These are phyloP conservation scores for Gonapodya sp. DNA, from an alignment of 192 early-diverging fungal species.

Conservation along the genomic window DNA sequence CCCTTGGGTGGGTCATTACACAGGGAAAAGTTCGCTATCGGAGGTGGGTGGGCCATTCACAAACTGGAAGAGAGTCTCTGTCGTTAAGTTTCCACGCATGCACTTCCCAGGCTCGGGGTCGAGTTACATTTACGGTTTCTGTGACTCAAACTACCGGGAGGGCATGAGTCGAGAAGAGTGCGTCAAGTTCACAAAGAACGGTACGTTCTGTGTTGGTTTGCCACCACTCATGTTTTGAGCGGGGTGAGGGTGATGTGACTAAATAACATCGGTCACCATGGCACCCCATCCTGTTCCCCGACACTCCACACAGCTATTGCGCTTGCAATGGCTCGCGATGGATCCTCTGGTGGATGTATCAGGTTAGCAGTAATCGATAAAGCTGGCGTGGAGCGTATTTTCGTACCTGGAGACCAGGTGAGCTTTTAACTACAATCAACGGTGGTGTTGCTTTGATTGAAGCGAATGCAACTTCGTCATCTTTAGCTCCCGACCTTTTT, in stretches of 20 bases:
- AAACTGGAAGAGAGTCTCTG: background rate
- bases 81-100: background rate
- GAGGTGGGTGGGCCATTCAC: constrained; percentile 28
- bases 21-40: constrained; percentile 84
- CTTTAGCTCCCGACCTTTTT: background rate
- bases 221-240: background rate
- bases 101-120: constrained; percentile 66
- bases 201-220: constrained; percentile 36
- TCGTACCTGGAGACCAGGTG: constrained; percentile 74
- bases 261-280: too few relatives aligned
- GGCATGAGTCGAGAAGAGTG: constrained; percentile 81
- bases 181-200: constrained; percentile 87
- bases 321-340: constrained; percentile 91
- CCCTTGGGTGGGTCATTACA: constrained; percentile 90
- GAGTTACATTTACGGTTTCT: constrained; percentile 96
- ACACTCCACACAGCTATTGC: constrained; percentile 55
- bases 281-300: background rate
- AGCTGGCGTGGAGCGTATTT: constrained; percentile 76
- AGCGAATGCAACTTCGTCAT: too few relatives aligned
- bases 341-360: constrained; percentile 92
- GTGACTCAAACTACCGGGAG: constrained; percentile 73
- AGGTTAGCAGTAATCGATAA: constrained; percentile 88
- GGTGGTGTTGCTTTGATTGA: too few relatives aligned
- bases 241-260: too few relatives aligned
- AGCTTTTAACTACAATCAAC: background rate